Conservation (phyloP, 208 protist genomes). For the Herpetomonas samuelpessoai region DNA sequence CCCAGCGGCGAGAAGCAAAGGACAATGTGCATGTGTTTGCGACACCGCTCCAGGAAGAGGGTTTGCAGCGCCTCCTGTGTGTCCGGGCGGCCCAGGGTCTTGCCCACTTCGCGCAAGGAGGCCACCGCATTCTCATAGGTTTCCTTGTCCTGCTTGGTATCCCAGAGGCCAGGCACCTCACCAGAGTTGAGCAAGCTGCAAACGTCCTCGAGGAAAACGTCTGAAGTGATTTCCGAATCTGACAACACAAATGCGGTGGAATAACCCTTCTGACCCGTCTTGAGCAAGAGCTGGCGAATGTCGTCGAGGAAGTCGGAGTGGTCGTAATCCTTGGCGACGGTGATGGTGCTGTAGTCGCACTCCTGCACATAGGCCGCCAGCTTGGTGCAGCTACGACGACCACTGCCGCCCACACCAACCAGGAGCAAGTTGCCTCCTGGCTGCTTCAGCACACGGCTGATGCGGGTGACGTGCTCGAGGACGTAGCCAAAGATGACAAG, state of each 20-base stretch:
- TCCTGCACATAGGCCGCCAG: constrained; percentile 94
- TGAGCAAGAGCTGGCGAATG: constrained; percentile 88
- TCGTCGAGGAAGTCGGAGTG: constrained; percentile 96
- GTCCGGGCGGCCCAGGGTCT: constrained; percentile 78
- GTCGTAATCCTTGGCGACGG: constrained; percentile 94
- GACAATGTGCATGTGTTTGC: constrained; percentile 95
- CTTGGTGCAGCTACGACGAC: constrained; percentile 92
- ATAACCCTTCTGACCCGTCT: constrained; percentile 92
- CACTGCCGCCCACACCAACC: constrained; percentile 96
- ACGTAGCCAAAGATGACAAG: constrained; percentile 97
- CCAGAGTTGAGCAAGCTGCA: constrained; percentile 97
- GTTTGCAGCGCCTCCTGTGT: constrained; percentile 82
- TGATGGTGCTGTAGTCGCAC: constrained; percentile 92
- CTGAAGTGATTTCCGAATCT: constrained; percentile 95
- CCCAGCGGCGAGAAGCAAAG: constrained; percentile 97
- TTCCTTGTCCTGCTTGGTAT: constrained; percentile 92
- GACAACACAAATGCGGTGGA: constrained; percentile 95
- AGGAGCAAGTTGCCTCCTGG: constrained; percentile 95
- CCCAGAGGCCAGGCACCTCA: constrained; percentile 94
- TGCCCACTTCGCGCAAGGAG: constrained; percentile 82
- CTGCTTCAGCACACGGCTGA: constrained; percentile 94
- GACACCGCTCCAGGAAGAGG: constrained; percentile 92
- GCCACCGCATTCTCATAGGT: constrained; percentile 85
- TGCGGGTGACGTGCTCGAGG: constrained; percentile 95
- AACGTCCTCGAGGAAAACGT: constrained; percentile 97